Evolutionary conservation across 1,284 basidiomycete genomes (phyloP), one percentile per base, ranked within the genome.

Genomic region (Cutaneotrichosporon spelunceum): DNA sequence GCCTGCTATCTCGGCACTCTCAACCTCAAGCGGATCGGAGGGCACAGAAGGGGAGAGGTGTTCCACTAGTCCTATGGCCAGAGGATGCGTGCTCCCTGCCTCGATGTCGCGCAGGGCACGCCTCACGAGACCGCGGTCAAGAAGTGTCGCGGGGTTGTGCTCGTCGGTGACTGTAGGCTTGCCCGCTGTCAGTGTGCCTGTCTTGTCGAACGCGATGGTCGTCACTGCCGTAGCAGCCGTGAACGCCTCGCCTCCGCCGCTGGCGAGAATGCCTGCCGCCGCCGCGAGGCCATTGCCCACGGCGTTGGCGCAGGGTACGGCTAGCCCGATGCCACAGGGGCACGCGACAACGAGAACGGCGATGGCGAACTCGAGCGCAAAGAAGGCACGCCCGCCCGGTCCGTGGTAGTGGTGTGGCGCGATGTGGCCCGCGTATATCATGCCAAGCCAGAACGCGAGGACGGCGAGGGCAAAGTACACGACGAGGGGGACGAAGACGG

Each of bases 251-350:
- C 89, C 84, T 4, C 94, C 96, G 45, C 96, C 94, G 73, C 99
- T 98, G 84, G 99, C 98, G 48, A 99, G 81, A 66, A 99, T 99
- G 0, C 96, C 96, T 70, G 98, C 93, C 80, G 90, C 85, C 7
- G 96, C 96, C 0, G 96, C 96, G 59, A 99, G 88, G 0, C 96
- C 96, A 0, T 95, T 99, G 26, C 96, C 96, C 39, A 99, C 96
- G 92, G 99, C 99, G 78, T 99, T 94, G 3, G 96, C 96, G 0
- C 96, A 99, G 0, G 96, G 96, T 0, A 96, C 98, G 62, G 91
- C 91, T 59, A 99, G 84, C 1, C 96, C 96, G 34, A 99, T 84
- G 0, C 96, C 96, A 74, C 96, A 99, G 0, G 96, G 96, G 76
- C 96, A 99, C 3, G 96, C 96, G 59, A 99, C 94, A 50, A 99